Conservation (phyloP, 768 basidiomycete species). For the Leccinellum rugosiceps region DNA sequence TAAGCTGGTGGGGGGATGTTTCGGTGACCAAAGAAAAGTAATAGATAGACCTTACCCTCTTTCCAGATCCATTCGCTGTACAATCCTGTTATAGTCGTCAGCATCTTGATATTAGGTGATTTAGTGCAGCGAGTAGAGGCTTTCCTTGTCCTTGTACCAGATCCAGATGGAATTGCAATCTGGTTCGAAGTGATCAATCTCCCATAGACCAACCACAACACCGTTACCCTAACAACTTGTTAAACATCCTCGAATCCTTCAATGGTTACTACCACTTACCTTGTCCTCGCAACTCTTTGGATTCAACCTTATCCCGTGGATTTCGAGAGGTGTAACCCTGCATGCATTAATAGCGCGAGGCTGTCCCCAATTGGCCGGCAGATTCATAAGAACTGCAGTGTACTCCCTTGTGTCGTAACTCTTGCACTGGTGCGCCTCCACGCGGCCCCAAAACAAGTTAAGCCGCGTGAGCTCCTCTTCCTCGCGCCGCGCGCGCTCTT, state of each 20-base stretch:
- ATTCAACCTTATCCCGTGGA: constrained; percentile 19
- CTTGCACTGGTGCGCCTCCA: constrained; percentile 23
- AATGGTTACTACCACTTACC: constrained; percentile 6
- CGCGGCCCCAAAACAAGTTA: constrained; percentile 20
- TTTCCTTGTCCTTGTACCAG: constrained; percentile 30
- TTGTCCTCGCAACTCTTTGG: constrained; percentile 23
- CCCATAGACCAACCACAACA: constrained; percentile 17
- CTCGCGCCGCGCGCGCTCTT: constrained; percentile 19
- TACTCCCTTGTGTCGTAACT: constrained; percentile 30
- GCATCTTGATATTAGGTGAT: neutral
- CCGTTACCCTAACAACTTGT: constrained; percentile 13
- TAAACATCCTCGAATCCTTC: neutral
- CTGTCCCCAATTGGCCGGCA: constrained; percentile 20
- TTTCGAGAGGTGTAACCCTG: constrained; percentile 19
- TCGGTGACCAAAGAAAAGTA: neutral
- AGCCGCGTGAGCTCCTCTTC: constrained; percentile 19
- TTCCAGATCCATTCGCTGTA: constrained; percentile 21
- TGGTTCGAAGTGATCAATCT: too few species aligned
- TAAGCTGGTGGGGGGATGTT: constrained; percentile 19
- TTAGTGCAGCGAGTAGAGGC: neutral
- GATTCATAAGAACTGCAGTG: constrained; percentile 28
- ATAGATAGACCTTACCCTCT: constrained; percentile 14
- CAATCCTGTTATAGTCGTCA: constrained; percentile 20
- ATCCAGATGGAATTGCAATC: constrained; percentile 18
- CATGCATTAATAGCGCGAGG: constrained; percentile 22